Evolutionary conservation across 164 flowering plant species (phyloP).

Genomic region (Chloranthus sessilifolius): DNA sequence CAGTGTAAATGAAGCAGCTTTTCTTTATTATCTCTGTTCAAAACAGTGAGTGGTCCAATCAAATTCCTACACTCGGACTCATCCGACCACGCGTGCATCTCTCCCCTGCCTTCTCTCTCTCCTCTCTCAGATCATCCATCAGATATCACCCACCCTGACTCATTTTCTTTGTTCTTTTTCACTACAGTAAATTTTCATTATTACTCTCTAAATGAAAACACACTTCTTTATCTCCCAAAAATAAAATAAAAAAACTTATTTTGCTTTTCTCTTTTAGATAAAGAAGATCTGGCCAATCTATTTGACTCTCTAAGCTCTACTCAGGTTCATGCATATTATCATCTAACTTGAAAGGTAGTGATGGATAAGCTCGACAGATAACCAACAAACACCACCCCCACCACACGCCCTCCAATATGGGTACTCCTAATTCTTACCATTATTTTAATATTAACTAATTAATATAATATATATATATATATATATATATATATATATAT

Average conservation of each 20-base stretch:
- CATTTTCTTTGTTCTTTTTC: background rate
- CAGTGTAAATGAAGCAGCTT: background rate
- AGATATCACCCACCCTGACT: background rate
- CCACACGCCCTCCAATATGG: slow-evolving; percentile 3
- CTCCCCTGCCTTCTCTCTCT: background rate
- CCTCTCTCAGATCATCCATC: background rate
- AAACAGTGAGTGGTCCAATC: background rate
- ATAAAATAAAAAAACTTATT: background rate
- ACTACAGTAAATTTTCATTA: background rate
- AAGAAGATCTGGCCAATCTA: background rate
- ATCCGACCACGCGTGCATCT: slow-evolving; percentile 7
- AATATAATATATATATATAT: too few species aligned
- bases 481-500: too few species aligned
- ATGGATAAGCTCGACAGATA: background rate
- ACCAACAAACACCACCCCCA: background rate
- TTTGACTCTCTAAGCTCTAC: background rate
- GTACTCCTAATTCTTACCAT: background rate
- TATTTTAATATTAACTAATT: too few species aligned
- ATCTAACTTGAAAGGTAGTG: background rate
- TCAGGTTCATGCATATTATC: background rate
- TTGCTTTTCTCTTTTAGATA: too few species aligned
- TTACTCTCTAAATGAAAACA: background rate
- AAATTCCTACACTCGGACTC: background rate
- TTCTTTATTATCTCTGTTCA: background rate
- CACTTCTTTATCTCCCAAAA: background rate